Evolutionary conservation across 306 rosid species (phyloP).

Genomic region (Quillaja saponaria): DNA sequence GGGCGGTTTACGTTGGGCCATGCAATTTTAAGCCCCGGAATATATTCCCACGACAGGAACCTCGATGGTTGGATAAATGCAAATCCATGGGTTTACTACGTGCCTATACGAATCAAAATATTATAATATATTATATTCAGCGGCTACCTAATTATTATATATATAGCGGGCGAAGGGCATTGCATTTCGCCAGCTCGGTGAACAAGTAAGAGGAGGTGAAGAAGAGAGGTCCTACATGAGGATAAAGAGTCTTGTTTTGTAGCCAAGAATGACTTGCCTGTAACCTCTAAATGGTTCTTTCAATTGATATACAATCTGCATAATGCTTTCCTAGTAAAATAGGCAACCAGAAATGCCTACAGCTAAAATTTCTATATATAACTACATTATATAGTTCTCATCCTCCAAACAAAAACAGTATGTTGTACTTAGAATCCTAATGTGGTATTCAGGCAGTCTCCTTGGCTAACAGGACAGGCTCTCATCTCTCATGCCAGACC

Average conservation of each 20-base stretch:
- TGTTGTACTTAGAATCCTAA: conserved; percentile 9
- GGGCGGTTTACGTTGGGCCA: conserved; percentile 40
- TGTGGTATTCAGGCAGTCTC: conserved; percentile 52
- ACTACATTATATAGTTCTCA: too few relatives aligned
- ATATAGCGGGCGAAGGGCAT: conserved; percentile 5
- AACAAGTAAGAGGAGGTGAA: background rate
- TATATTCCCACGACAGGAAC: conserved; percentile 40
- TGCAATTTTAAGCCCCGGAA: conserved; percentile 32
- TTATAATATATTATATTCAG: conserved; percentile 11
- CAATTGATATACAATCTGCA: background rate
- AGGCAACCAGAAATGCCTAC: too few relatives aligned
- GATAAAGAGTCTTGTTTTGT: conserved; percentile 53
- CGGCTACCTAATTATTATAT: conserved; percentile 32
- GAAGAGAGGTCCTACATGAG: conserved; percentile 55
- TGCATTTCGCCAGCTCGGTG: background rate
- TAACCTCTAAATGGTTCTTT: conserved; percentile 26
- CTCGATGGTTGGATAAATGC: conserved; percentile 22
- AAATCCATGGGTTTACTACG: background rate
- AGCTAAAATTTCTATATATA: too few relatives aligned
- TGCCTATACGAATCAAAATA: too few relatives aligned
- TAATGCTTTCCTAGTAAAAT: background rate
- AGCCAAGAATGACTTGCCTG: conserved; percentile 78
- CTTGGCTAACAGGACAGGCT: conserved; percentile 58
- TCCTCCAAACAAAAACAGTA: too few relatives aligned
- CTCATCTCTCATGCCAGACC: conserved; percentile 50